These are phyloP conservation scores for Boletus sensibilis DNA, from an alignment of 768 basidiomycete genomes.

Conservation along the genomic window DNA sequence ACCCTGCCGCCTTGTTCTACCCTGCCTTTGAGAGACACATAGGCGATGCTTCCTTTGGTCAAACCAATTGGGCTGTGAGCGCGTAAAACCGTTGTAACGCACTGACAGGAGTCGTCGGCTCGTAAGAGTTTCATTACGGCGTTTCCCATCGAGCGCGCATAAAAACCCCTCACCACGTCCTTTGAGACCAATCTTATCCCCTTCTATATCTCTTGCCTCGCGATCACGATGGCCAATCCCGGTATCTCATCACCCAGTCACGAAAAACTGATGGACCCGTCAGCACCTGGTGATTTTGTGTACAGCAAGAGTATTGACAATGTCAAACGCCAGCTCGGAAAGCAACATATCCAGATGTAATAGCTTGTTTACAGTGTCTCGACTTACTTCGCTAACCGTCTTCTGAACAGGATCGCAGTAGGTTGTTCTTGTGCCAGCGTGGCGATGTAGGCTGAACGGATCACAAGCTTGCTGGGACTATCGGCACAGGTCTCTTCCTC, in stretches of 20 bases:
- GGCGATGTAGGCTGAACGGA: neutral
- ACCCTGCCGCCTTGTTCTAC: no score
- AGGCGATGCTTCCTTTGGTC: no score
- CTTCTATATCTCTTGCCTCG: neutral
- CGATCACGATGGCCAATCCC: neutral
- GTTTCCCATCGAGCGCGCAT: neutral
- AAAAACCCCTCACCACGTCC: neutral
- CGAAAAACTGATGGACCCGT: neutral
- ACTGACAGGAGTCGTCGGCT: no score
- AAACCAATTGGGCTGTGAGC: neutral
- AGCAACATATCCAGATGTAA: constrained; percentile 24
- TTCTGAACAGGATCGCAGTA: constrained; percentile 20
- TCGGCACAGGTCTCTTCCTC: constrained; percentile 33
- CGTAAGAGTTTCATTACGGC: neutral
- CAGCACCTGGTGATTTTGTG: constrained; percentile 7
- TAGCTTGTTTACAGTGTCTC: neutral
- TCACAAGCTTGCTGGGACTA: constrained; percentile 28
- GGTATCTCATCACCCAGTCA: neutral
- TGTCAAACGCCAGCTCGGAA: constrained; percentile 22
- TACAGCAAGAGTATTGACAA: constrained; percentile 15
- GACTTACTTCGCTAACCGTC: neutral
- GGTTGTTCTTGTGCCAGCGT: neutral
- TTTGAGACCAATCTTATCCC: neutral
- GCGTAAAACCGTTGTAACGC: neutral
- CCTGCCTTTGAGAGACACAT: no score